Percentiles rank a stretch among this genome's conserved stretches.
These are phyloP conservation scores for Passiflora organensis DNA, from an alignment of 345 rosid species.

Conservation along the genomic window DNA sequence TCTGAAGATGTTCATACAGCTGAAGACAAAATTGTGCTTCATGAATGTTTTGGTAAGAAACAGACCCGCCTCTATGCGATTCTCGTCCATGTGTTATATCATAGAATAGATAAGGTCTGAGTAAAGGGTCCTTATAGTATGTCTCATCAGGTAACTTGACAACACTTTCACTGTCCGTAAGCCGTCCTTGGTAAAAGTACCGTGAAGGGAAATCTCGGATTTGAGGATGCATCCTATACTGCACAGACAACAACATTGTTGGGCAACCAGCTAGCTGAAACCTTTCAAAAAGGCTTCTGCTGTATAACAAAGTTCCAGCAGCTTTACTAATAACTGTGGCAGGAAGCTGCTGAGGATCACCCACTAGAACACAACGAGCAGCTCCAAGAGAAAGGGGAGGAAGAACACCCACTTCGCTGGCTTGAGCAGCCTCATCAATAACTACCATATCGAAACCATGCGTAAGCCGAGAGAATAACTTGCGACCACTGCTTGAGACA, in stretches of 20 bases:
- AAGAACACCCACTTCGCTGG: slow-evolving; percentile 91
- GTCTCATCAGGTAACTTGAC: slow-evolving; percentile 67
- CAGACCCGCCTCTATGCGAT: slow-evolving; percentile 96
- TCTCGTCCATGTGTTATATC: slow-evolving; percentile 94
- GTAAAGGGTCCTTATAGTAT: slow-evolving; percentile 81
- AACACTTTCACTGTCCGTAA: slow-evolving; percentile 87
- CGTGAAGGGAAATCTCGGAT: slow-evolving; percentile 97
- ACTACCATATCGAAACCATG: slow-evolving; percentile 99
- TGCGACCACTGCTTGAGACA: slow-evolving; percentile 98
- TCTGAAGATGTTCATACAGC: slow-evolving; percentile 86
- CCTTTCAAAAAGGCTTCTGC: slow-evolving; percentile 98
- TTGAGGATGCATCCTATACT: slow-evolving; percentile 97
- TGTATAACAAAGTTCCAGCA: slow-evolving; percentile 88
- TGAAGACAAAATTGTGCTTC: slow-evolving; percentile 94
- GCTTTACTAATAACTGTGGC: slow-evolving; percentile 99
- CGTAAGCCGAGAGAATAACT: slow-evolving; percentile 87
- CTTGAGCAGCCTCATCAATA: slow-evolving; percentile 99
- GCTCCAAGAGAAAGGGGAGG: slow-evolving; percentile 98
- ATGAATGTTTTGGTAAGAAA: slow-evolving; percentile 82
- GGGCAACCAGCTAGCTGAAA: slow-evolving; percentile 99
- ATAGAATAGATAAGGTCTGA: slow-evolving; percentile 78
- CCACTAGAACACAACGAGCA: slow-evolving; percentile 95
- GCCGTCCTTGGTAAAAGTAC: slow-evolving; percentile 96
- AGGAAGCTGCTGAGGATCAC: slow-evolving; percentile 99
- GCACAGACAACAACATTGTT: slow-evolving; percentile 89